Evolutionary conservation across 495 filamentous ascomycete species (phyloP), one percentile per base, ranked within the genome.

Genomic region (Daldinia loculata): DNA sequence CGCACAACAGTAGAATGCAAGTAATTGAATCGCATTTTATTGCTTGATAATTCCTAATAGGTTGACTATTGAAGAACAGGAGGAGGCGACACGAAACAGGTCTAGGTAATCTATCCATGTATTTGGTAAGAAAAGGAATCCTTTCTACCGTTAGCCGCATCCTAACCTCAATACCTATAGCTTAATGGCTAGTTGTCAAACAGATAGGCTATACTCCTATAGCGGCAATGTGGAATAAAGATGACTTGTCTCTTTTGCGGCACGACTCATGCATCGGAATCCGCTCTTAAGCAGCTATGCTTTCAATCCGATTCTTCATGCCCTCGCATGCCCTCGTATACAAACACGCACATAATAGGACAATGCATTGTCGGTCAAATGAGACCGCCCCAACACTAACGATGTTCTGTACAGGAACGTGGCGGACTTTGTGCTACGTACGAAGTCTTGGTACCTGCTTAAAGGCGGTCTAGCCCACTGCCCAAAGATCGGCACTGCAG

Each of bases 381-480:
- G 56, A 52, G 32, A 57, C 45, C 50, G 43, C 48, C 57, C 65
- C 26, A 69, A 61, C 30, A 56, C 39, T 66, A 69, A 29, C 57
- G 41, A 60, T 69, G 57, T 69, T 45, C 56, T 73, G 48, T 58
- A 66, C 64, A 67, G 61, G 70, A 73, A 69, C 70, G 61, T 73
- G 70, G 70, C 66, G 27, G 66, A 30, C 53, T 66, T 69, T 51
- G 70, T 73, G 66, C 50, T 53, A 69, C 70, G 19, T 56, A 43
- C 61, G n/a, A 68, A 68, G 70, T 66, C 66, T 69, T 63, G 61
- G 70, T 69, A 69, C 61, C 70, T 69, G 57, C 66, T 73, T 34
- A 53, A 56, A 66, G 66, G 70, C 70, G 70, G 66, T 73, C 70
- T 73, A 50, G 70, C 62, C 70, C 62, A 61, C 34, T 36, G 32